Percentiles rank a stretch among this genome's conserved stretches.
phyloP scores from a whole-genome alignment of 805 yeast species.

The Saturnispora silvae region DNA sequence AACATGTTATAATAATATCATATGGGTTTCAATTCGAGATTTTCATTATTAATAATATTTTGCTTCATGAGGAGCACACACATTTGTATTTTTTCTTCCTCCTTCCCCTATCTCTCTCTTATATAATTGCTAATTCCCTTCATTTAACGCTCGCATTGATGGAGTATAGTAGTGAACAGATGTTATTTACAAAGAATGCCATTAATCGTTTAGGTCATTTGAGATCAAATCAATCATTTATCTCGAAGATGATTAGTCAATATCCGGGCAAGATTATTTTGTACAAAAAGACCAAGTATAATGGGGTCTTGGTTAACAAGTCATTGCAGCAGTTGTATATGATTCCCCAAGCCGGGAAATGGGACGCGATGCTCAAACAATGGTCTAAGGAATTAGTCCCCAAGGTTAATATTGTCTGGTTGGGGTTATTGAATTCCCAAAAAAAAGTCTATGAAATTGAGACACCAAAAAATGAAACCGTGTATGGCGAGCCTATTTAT shows the following conservation, averaged over 20 bases:
- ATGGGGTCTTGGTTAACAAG: slow-evolving; percentile 2
- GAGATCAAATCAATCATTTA: slow-evolving; percentile 44
- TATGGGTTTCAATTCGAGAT: too few relatives aligned
- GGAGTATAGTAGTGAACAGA: slow-evolving; percentile 1
- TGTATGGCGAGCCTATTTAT: slow-evolving; percentile 53
- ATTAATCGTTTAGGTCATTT: slow-evolving; percentile 57
- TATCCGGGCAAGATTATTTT: slow-evolving; percentile 37
- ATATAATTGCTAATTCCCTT: slow-evolving; percentile 2
- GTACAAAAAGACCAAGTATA: slow-evolving; percentile 14
- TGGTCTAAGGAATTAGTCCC: background rate
- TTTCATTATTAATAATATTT: too few relatives aligned
- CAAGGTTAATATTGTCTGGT: slow-evolving; percentile 3
- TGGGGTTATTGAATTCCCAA: slow-evolving; percentile 2
- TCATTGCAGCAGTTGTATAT: background rate
- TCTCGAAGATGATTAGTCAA: slow-evolving; percentile 18
- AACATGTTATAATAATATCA: too few relatives aligned
- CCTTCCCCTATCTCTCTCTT: background rate
- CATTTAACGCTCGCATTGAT: background rate
- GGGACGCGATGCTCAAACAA: slow-evolving; percentile 2
- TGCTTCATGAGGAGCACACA: too few relatives aligned
- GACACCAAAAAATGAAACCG: slow-evolving; percentile 25
- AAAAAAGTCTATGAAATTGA: background rate
- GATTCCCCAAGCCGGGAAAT: background rate
- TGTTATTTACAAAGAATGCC: slow-evolving; percentile 21
- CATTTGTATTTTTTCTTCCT: background rate